These are phyloP conservation scores for Amorphotheca resinae DNA, from an alignment of 495 filamentous ascomycete genomes.

Conservation along the genomic window DNA sequence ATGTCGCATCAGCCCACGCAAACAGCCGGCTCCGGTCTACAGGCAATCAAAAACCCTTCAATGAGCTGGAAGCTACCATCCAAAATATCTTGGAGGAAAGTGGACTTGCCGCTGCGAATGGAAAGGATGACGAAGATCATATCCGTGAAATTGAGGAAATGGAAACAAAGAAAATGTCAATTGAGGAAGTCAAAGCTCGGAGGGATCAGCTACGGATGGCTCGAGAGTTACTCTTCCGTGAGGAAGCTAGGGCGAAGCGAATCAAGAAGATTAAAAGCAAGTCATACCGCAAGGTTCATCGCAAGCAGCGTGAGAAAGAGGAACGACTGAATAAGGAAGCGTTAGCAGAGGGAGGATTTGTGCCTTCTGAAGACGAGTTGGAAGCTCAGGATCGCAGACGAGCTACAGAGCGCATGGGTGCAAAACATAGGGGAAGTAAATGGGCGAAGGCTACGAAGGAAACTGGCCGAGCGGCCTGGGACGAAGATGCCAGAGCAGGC, in stretches of 20 bases:
- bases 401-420: slow-evolving; percentile 80
- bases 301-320: slow-evolving; percentile 66
- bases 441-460: slow-evolving; percentile 88
- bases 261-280: slow-evolving; percentile 99
- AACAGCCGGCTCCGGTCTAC: slow-evolving; percentile 42
- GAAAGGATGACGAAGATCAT: slow-evolving; percentile 49
- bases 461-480: slow-evolving; percentile 66
- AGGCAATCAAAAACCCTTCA: slow-evolving; percentile 46
- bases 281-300: slow-evolving; percentile 79
- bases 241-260: slow-evolving; percentile 75
- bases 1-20: slow-evolving; percentile 36
- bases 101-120: slow-evolving; percentile 48
- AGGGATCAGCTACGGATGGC: slow-evolving; percentile 64
- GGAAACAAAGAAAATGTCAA: slow-evolving; percentile 48
- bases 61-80: slow-evolving; percentile 73
- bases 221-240: slow-evolving; percentile 80
- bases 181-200: slow-evolving; percentile 61
- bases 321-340: slow-evolving; percentile 60
- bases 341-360: slow-evolving; percentile 52
- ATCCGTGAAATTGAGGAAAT: slow-evolving; percentile 60
- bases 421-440: slow-evolving; percentile 79
- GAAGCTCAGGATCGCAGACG: slow-evolving; percentile 67
- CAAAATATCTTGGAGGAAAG: slow-evolving; percentile 80
- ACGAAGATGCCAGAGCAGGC: slow-evolving; percentile 65
- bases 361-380: slow-evolving; percentile 60